phyloP scores from a whole-genome alignment of 139 green algal species.

The Picochlorum sp. region DNA sequence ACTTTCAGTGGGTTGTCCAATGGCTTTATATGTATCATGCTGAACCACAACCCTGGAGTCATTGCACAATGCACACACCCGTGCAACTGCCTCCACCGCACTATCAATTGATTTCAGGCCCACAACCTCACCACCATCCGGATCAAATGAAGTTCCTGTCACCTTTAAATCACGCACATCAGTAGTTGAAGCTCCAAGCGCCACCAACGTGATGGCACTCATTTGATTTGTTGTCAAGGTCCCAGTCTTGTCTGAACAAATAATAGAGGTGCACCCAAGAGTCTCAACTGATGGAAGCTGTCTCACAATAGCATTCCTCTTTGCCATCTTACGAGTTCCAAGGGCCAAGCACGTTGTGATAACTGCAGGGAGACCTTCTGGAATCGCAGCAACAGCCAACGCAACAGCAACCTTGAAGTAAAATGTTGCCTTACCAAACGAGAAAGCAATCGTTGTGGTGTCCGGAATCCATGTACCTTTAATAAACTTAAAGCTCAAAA shows the following conservation, averaged over 20 bases:
- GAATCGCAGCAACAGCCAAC: constrained; percentile 96
- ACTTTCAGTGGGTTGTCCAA: constrained; percentile 89
- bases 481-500: constrained; percentile 54
- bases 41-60: constrained; percentile 71
- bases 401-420: constrained; percentile 97
- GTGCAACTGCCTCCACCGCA: constrained; percentile 45
- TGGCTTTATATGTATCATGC: constrained; percentile 48
- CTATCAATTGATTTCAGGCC: constrained; percentile 30
- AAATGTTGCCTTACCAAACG: constrained; percentile 69
- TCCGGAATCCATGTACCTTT: constrained; percentile 45
- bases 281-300: constrained; percentile 94
- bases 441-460: constrained; percentile 46
- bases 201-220: constrained; percentile 61
- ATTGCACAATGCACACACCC: constrained; percentile 83
- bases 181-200: constrained; percentile 19
- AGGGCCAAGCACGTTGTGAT: constrained; percentile 99
- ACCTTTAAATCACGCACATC: constrained; percentile 46
- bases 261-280: constrained; percentile 96
- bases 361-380: constrained; percentile 94
- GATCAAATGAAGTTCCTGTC: constrained; percentile 83
- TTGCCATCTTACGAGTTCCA: constrained; percentile 92
- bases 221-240: constrained; percentile 91
- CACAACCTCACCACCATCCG: constrained; percentile 64
- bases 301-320: constrained; percentile 59
- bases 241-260: constrained; percentile 95